Evolutionary conservation across 768 basidiomycete species (phyloP).

Genomic region (Amanita muscaria): DNA sequence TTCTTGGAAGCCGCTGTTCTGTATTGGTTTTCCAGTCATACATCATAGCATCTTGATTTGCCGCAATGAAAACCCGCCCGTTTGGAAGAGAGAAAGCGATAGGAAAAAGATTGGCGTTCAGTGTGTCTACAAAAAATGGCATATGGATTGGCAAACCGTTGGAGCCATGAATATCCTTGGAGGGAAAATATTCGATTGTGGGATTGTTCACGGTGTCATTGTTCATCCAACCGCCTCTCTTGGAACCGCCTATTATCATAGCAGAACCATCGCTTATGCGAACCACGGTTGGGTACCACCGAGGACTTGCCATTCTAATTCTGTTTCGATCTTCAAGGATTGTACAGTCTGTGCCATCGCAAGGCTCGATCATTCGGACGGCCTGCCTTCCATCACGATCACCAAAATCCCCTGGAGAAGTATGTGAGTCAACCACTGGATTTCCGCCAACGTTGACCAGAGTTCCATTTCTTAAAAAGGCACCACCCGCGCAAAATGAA

Average conservation of each 20-base stretch:
- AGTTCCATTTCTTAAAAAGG: slow-evolving; percentile 70
- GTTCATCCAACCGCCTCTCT: slow-evolving; percentile 81
- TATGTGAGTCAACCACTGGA: slow-evolving; percentile 57
- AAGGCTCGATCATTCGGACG: slow-evolving; percentile 65
- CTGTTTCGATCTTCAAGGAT: slow-evolving; percentile 57
- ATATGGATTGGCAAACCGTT: slow-evolving; percentile 60
- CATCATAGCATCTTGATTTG: slow-evolving; percentile 71
- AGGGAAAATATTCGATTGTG: slow-evolving; percentile 75
- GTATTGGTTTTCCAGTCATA: slow-evolving; percentile 64
- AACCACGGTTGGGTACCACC: slow-evolving; percentile 74
- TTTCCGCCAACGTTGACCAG: slow-evolving; percentile 77
- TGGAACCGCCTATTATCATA: slow-evolving; percentile 77
- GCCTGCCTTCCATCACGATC: slow-evolving; percentile 68
- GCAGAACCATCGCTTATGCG: slow-evolving; percentile 71
- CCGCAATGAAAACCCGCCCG: slow-evolving; percentile 65
- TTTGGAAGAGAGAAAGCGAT: slow-evolving; percentile 67
- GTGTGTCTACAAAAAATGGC: slow-evolving; percentile 57
- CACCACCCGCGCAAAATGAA: slow-evolving; percentile 81
- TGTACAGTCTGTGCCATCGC: slow-evolving; percentile 43
- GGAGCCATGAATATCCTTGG: slow-evolving; percentile 60
- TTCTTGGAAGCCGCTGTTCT: slow-evolving; percentile 51
- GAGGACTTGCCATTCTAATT: slow-evolving; percentile 65
- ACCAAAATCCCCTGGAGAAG: slow-evolving; percentile 66
- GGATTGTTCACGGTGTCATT: slow-evolving; percentile 76
- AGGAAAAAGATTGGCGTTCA: slow-evolving; percentile 79